Percentiles rank a stretch among this genome's conserved stretches.
phyloP scores from a whole-genome alignment of 176 grass and related monocot genomes.

The Aegilops sharonensis region DNA sequence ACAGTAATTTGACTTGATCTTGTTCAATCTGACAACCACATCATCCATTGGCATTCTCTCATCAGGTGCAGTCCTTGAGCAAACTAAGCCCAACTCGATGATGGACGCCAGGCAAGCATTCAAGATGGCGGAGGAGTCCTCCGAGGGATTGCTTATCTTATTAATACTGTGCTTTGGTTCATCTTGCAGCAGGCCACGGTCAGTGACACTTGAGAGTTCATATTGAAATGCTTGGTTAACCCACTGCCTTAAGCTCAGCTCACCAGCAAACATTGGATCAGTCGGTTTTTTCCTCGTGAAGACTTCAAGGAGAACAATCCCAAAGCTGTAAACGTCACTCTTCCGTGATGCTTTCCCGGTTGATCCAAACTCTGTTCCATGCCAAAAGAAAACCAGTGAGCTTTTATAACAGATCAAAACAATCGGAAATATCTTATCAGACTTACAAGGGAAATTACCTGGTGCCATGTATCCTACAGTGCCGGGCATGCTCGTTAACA shows the following conservation, averaged over 20 bases:
- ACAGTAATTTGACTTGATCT: constrained; percentile 18
- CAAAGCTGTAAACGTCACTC: constrained; percentile 59
- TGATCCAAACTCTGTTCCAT: constrained; percentile 45
- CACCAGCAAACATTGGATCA: constrained; percentile 40
- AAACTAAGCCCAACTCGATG: constrained; percentile 43
- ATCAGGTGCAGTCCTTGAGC: constrained; percentile 41
- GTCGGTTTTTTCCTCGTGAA: constrained; percentile 54
- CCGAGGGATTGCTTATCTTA: not conserved
- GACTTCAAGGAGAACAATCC: constrained; percentile 59
- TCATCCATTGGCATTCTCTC: constrained; percentile 42
- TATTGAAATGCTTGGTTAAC: constrained; percentile 28
- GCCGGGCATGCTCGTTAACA: constrained; percentile 16
- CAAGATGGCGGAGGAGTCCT: not conserved
- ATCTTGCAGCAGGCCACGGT: constrained; percentile 11
- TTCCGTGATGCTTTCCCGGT: constrained; percentile 37
- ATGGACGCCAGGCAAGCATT: constrained; percentile 9
- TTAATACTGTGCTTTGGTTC: not conserved
- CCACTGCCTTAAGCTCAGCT: constrained; percentile 51
- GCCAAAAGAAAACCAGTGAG: not conserved
- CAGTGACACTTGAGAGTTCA: constrained; percentile 19
- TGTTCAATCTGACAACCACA: constrained; percentile 39
- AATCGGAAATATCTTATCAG: not conserved
- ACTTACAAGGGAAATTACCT: not conserved
- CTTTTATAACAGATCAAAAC: not conserved
- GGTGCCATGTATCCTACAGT: constrained; percentile 33